Base-by-base conservation (phyloP, 2,329 filamentous ascomycete genomes). In the Penicillium sp. region DNA sequence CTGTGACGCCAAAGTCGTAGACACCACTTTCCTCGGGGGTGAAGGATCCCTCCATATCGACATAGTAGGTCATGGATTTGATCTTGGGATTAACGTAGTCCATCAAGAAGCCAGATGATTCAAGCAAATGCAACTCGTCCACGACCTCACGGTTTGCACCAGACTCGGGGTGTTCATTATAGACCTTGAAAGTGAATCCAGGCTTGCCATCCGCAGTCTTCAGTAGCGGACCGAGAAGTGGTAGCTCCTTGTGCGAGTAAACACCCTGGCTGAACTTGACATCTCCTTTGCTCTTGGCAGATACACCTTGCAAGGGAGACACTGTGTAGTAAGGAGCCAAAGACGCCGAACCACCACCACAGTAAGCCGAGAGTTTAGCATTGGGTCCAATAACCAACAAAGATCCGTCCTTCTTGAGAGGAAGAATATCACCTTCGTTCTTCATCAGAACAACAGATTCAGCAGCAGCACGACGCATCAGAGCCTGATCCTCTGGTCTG, bases 391-490 rank as follows among this genome's bases (percentile, higher is more conserved):
- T 82, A 16, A 83, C 74, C 10, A 81, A 76, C 11, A 81, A 71
- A 0, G 77, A 73, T 53, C 77, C 74, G 22, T 71, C 69, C 44
- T 75, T 77, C 38, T 73, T 70, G 48, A 83, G 67, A 0, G 89
- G 89, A 1, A 92, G 76, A 0, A 87, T 68, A 13, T 76, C 76
- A 36, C 81, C 80, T 11, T 89, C 81, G 60, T 92, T 92, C 74
- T 91, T 90, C 45, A 92, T 75, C 11, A 92, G 77, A 1, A 91
- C 88, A 8, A 90, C 85, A 3, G 85, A 85, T 66, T 91, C 87
- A 4, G 84, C 82, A 16, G 86, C 87, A 22, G 88, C 79, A 50
- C 81, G 79, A 16, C 89, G 81, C 21, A 90, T 80, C 43, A 91
- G 75, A 14, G 79, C 81, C 4, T 85, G 81, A 36, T 84, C 85